Evolutionary conservation across 2,329 filamentous ascomycete species (phyloP), one percentile per base, ranked within the genome.

Genomic region (Colletotrichum sp.): DNA sequence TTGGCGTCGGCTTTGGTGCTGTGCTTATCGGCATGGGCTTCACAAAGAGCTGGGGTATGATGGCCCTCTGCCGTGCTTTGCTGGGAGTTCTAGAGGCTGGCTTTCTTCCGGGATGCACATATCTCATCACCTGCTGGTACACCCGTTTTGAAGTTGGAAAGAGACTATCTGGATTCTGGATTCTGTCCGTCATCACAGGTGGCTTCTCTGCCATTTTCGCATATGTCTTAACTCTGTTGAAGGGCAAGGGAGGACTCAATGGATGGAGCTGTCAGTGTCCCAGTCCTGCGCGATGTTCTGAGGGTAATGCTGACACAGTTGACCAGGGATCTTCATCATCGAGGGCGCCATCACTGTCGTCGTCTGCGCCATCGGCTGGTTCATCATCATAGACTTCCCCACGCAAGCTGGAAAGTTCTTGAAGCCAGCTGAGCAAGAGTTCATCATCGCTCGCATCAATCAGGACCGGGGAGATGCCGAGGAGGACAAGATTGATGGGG

Each of bases 111-210:
- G 79, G 81, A 21, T 85, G 83, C 71, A 83, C 82, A 10, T 85
- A 82, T 74, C 76, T 85, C 9, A 80, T 85, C 18, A 80, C 79
- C 9, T 84, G 81, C 52, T 85, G 84, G 83, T 85, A 85, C 71
- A 80, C 79, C 18, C 79, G 84, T 6, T 85, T 82, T 59, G 84
- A 85, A 72, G 81, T 85, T 3, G 82, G 79, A 16, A 82, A 81
- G 52, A 77, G 82, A 44, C 49, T 77, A 3, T 75, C 75, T 3
- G 67, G 57, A 1, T 77, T 77, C 6, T 75, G 75, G 75, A 75
- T 77, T 44, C 26, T 77, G 5, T 75, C 75, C n/a, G 63, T 71
- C 18, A 8, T 77, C 9, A 26, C 64, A 3, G 67, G 67, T 21
- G 75, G 67, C 15, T 77, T 72, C 15, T 69, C 75, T 10, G 71